Conservation (phyloP, 768 basidiomycete genomes). For the Asterophora parasitica region DNA sequence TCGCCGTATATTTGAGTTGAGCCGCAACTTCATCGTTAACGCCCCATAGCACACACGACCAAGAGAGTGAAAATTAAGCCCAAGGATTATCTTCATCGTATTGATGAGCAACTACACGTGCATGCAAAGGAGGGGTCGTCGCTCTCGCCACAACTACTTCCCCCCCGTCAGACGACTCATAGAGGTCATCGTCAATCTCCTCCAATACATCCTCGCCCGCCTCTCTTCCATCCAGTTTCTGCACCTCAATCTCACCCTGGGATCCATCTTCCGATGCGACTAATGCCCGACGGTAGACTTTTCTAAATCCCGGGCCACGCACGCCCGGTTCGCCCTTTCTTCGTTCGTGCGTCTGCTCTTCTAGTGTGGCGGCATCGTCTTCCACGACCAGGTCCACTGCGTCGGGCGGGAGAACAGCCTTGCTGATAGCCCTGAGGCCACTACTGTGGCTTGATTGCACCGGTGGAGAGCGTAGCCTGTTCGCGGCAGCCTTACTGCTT, state of each 20-base stretch:
- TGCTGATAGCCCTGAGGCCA: conserved; percentile 7
- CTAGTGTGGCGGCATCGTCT: conserved; percentile 50
- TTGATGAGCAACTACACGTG: conserved; percentile 26
- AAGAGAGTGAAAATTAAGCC: conserved; percentile 32
- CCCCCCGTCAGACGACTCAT: conserved; percentile 19
- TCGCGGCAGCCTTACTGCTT: conserved; percentile 21
- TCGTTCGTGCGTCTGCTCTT: conserved; percentile 48
- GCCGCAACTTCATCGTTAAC: no score
- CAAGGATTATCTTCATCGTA: conserved; percentile 55
- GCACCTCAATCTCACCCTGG: conserved; percentile 39
- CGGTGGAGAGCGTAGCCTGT: conserved; percentile 26
- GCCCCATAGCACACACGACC: no score
- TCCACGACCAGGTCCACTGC: conserved; percentile 90
- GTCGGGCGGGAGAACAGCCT: conserved; percentile 47
- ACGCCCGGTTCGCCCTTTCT: conserved; percentile 58
- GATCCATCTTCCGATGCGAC: conserved; percentile 29
- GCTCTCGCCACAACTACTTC: conserved; percentile 28
- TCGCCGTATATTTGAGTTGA: no score
- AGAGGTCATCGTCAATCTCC: conserved; percentile 24
- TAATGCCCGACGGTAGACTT: conserved; percentile 50
- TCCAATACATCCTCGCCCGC: conserved; percentile 38
- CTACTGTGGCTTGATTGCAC: conserved; percentile 29
- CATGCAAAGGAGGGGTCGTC: conserved; percentile 44
- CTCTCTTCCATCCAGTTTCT: conserved; percentile 23
- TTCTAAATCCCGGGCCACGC: conserved; percentile 38